Conservation (phyloP, 345 rosid species). For the Euclidium syriacum region DNA sequence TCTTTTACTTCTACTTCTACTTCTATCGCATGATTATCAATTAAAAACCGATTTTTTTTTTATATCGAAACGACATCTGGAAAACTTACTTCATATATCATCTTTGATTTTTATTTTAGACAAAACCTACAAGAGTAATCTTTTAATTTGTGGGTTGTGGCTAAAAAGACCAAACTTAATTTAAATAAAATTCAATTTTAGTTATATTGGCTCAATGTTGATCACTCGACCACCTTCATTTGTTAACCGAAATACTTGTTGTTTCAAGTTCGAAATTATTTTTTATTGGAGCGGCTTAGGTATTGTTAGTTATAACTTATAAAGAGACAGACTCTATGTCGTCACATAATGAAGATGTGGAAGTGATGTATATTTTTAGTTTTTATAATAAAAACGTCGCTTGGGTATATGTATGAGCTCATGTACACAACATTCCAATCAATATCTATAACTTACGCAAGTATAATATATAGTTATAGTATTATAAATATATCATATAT, state of each 20-base stretch:
- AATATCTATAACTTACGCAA: not conserved
- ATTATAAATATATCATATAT: not conserved
- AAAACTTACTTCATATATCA: too few species aligned
- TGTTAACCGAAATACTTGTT: not conserved
- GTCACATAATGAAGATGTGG: conserved; percentile 21
- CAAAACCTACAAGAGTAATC: too few species aligned
- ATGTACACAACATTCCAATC: not conserved
- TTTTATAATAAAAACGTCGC: not conserved
- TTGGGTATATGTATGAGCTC: conserved; percentile 13
- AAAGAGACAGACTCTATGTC: conserved; percentile 23
- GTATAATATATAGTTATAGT: not conserved
- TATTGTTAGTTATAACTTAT: conserved; percentile 24
- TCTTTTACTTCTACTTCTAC: too few species aligned
- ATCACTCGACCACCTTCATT: not conserved
- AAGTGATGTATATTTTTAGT: not conserved
- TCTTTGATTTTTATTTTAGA: too few species aligned
- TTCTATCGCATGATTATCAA: too few species aligned
- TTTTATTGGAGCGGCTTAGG: conserved; percentile 11
- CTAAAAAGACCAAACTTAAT: too few species aligned
- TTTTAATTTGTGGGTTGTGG: too few species aligned
- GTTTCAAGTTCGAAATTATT: not conserved
- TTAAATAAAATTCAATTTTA: too few species aligned
- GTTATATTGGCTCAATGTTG: not conserved
- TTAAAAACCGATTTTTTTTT: too few species aligned
- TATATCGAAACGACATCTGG: too few species aligned